phyloP scores from a whole-genome alignment of 202 grass and related monocot genomes.

The Carex arenaria region DNA sequence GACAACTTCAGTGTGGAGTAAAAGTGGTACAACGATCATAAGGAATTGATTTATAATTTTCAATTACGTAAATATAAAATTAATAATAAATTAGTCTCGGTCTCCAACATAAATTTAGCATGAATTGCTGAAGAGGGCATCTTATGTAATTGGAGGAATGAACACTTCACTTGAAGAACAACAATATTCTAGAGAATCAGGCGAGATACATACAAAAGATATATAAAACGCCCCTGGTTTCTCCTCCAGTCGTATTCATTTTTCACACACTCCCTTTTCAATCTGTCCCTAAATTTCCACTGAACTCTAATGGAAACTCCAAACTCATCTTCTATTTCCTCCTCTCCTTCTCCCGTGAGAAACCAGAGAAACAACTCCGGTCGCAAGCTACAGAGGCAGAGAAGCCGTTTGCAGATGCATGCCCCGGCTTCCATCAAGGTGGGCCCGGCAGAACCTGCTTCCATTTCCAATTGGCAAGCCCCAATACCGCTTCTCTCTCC shows the following conservation, averaged over 20 bases:
- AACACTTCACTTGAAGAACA: neutral
- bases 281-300: neutral
- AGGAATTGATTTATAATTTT: neutral
- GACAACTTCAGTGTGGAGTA: no score
- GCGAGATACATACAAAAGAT: neutral
- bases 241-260: neutral
- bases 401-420: conserved; percentile 36
- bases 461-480: conserved; percentile 26
- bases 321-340: conserved; percentile 8
- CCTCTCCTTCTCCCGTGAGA: neutral
- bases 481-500: conserved; percentile 38
- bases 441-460: conserved; percentile 1
- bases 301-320: neutral
- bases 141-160: neutral
- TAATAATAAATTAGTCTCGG: neutral
- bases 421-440: conserved; percentile 31
- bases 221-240: neutral
- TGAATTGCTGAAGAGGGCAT: neutral
- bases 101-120: neutral
- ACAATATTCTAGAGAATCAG: neutral
- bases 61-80: neutral
- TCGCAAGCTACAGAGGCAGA: conserved; percentile 8
- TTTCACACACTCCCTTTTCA: neutral
- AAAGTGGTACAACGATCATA: no score
- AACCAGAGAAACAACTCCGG: conserved; percentile 3